phyloP scores from a whole-genome alignment of 148 eudicot species.

The Chenopodium album region DNA sequence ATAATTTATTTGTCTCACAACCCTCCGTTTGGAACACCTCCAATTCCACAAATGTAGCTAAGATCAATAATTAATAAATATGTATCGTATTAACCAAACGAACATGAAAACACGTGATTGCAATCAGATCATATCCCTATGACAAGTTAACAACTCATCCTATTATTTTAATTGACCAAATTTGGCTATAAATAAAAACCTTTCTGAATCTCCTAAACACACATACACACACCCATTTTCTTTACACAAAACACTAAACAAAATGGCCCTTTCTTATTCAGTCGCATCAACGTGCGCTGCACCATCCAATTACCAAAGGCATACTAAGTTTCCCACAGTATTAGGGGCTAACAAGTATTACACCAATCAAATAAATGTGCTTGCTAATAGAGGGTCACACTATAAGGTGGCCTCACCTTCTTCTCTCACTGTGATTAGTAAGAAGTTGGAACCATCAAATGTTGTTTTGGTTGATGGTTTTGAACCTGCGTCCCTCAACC shows the following conservation, averaged over 20 bases:
- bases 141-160: neutral
- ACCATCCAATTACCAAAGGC: neutral
- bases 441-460: neutral
- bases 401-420: neutral
- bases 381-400: neutral
- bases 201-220: neutral
- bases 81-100: too few species aligned
- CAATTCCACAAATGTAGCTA: too few species aligned
- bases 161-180: neutral
- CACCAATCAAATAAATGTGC: neutral
- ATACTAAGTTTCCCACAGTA: neutral
- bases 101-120: too few species aligned
- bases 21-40: too few species aligned
- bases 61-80: too few species aligned
- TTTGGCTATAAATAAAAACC: constrained; percentile 2
- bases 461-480: constrained; percentile 6
- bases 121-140: too few species aligned
- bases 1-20: too few species aligned
- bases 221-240: neutral
- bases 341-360: neutral
- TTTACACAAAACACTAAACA: neutral
- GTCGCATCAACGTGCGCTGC: neutral
- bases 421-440: neutral
- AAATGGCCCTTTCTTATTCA: neutral
- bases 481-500: neutral